A percentile compares a stretch with the other conserved stretches of the same genome.
phyloP scores from a whole-genome alignment of 208 protist species.

The Trypanosoma boissoni region DNA sequence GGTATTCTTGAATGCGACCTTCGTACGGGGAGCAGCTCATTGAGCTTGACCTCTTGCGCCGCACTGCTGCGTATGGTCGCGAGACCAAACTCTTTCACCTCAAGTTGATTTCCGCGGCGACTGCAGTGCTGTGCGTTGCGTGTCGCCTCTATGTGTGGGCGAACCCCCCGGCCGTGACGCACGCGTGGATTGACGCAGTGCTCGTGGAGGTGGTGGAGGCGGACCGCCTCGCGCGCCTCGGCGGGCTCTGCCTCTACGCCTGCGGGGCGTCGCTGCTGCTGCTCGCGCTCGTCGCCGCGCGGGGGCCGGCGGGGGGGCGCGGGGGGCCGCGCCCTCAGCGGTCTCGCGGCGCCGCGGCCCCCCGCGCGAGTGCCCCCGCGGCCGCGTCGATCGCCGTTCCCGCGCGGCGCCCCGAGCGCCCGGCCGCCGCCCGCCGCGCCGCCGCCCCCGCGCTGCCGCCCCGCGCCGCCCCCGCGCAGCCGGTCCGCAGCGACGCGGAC shows the following conservation, averaged over 20 bases:
- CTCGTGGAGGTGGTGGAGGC: conserved; percentile 73
- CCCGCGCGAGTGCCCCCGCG: too few relatives aligned
- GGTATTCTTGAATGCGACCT: conserved; percentile 25
- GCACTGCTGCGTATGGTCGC: conserved; percentile 21
- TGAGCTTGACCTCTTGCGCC: conserved; percentile 27
- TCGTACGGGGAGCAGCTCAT: conserved; percentile 36
- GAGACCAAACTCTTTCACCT: conserved; percentile 27
- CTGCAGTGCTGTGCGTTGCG: conserved; percentile 14
- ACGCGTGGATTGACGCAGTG: conserved; percentile 72
- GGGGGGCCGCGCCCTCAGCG: conserved; percentile 25
- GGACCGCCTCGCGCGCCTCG: conserved; percentile 19
- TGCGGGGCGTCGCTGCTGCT: conserved; percentile 26
- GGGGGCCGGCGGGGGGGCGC: conserved; percentile 1
- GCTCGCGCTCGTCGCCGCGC: conserved; percentile 4
- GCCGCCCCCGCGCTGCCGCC: conserved; percentile 2
- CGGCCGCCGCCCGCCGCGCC: background rate
- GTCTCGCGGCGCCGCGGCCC: conserved; percentile 35
- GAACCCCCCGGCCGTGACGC: conserved; percentile 31
- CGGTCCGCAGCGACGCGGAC: conserved; percentile 40
- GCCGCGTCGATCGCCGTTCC: too few relatives aligned
- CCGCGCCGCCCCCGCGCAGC: conserved; percentile 21
- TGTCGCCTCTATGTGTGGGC: conserved; percentile 24
- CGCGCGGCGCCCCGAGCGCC: background rate
- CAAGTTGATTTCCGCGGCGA: conserved; percentile 11
- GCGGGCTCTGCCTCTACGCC: conserved; percentile 16